Percentiles rank a stretch among this genome's conserved stretches.
Conservation (phyloP, 1,284 basidiomycete species). For the Malassezia globosa region DNA sequence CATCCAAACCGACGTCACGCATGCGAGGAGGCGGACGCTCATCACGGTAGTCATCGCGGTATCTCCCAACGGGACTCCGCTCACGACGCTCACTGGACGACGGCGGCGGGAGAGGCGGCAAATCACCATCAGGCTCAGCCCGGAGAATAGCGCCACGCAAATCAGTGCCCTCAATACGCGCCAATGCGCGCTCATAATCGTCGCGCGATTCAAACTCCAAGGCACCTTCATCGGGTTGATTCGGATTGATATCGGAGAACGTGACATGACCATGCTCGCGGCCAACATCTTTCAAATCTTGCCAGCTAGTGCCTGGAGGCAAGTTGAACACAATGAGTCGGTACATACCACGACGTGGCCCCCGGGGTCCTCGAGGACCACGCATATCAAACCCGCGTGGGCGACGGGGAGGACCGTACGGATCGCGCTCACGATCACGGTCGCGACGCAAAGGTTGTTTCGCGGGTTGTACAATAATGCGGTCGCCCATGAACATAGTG, state of each 20-base stretch:
- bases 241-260: constrained; percentile 40
- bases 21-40: constrained; percentile 12
- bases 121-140: constrained; percentile 29
- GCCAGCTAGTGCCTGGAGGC: constrained; percentile 85
- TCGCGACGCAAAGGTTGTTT: constrained; percentile 25
- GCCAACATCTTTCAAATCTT: constrained; percentile 95
- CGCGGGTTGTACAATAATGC: constrained; percentile 41
- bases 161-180: constrained; percentile 43
- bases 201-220: constrained; percentile 45
- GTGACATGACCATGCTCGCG: constrained; percentile 62
- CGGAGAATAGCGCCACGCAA: constrained; percentile 41
- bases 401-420: constrained; percentile 4
- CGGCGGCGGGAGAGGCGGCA: constrained; percentile 14
- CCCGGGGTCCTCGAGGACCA: constrained; percentile 21
- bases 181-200: constrained; percentile 41
- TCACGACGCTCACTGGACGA: constrained; percentile 19
- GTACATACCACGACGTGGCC: constrained; percentile 35
- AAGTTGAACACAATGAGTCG: constrained; percentile 53
- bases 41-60: constrained; percentile 8
- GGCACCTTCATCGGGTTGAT: constrained; percentile 41
- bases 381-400: constrained; percentile 17
- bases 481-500: constrained; percentile 42
- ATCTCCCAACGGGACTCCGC: constrained; percentile 23
- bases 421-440: constrained; percentile 17
- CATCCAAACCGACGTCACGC: constrained; percentile 3